phyloP scores from a whole-genome alignment of 345 rosid species.

The Gossypium anomalum region DNA sequence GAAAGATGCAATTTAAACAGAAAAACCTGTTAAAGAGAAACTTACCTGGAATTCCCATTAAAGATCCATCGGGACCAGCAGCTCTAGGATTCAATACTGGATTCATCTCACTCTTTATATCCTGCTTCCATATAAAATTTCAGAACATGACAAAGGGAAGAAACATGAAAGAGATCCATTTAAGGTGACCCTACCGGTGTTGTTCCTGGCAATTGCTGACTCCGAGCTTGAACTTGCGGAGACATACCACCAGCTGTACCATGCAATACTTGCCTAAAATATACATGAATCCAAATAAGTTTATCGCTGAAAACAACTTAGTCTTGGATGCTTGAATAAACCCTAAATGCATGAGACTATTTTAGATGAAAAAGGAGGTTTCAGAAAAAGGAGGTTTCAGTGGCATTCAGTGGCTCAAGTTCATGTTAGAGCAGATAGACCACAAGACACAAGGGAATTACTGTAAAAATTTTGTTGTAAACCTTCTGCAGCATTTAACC shows the following conservation, averaged over 20 bases:
- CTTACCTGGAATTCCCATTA: constrained; percentile 87
- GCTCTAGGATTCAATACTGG: constrained; percentile 82
- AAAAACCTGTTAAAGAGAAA: background rate
- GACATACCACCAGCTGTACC: constrained; percentile 79
- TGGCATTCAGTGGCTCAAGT: background rate
- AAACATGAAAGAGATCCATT: background rate
- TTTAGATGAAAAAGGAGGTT: background rate
- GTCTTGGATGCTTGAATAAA: background rate
- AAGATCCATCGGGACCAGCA: constrained; percentile 83
- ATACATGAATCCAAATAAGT: constrained; percentile 3
- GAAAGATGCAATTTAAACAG: constrained; percentile 10
- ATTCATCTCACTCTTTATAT: constrained; percentile 83
- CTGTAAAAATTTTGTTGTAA: background rate
- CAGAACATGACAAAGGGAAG: constrained; percentile 16
- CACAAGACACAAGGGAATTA: background rate
- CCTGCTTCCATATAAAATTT: constrained; percentile 48
- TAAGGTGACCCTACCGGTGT: constrained; percentile 45
- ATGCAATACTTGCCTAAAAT: constrained; percentile 90
- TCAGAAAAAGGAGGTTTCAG: background rate
- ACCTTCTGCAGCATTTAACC: background rate
- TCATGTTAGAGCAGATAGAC: background rate
- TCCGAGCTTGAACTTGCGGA: constrained; percentile 82
- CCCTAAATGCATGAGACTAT: background rate
- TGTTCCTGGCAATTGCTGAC: constrained; percentile 76
- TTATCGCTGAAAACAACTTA: background rate